Percentiles rank a stretch among this genome's conserved stretches.
phyloP scores from a whole-genome alignment of 75 land plant species.

The Cunninghamia lanceolata region DNA sequence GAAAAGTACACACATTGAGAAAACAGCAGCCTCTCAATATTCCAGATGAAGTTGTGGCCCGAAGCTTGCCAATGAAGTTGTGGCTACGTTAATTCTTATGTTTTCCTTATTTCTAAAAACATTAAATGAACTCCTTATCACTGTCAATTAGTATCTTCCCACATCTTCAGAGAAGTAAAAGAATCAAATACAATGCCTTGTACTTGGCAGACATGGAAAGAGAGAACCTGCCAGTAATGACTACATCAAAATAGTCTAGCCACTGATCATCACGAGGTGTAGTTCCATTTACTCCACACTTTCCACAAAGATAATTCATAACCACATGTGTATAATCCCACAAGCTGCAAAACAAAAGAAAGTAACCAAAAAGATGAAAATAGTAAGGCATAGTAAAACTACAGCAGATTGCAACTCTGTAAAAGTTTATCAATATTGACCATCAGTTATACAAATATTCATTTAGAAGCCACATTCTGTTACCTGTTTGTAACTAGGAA shows the following conservation, averaged over 20 bases:
- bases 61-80: no score
- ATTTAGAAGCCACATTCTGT: neutral
- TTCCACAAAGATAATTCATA: slow-evolving; percentile 88
- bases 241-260: slow-evolving; percentile 94
- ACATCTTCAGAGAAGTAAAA: neutral
- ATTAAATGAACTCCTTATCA: neutral
- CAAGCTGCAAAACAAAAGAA: slow-evolving; percentile 56
- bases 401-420: neutral
- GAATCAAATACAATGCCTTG: neutral
- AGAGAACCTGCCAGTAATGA: slow-evolving; percentile 91
- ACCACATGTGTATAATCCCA: slow-evolving; percentile 99
- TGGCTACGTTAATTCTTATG: neutral
- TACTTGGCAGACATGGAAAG: neutral
- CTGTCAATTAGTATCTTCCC: neutral
- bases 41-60: no score
- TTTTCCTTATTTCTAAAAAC: neutral
- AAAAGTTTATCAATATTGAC: neutral
- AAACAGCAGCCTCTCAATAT: no score
- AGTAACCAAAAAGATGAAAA: slow-evolving; percentile 2
- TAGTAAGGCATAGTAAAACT: neutral
- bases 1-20: no score
- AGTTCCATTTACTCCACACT: slow-evolving; percentile 34
- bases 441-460: neutral
- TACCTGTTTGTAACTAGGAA: slow-evolving; percentile 98
- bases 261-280: slow-evolving; percentile 59